Conservation (phyloP, 106 monocot species). For the Amphibolis antarctica region DNA sequence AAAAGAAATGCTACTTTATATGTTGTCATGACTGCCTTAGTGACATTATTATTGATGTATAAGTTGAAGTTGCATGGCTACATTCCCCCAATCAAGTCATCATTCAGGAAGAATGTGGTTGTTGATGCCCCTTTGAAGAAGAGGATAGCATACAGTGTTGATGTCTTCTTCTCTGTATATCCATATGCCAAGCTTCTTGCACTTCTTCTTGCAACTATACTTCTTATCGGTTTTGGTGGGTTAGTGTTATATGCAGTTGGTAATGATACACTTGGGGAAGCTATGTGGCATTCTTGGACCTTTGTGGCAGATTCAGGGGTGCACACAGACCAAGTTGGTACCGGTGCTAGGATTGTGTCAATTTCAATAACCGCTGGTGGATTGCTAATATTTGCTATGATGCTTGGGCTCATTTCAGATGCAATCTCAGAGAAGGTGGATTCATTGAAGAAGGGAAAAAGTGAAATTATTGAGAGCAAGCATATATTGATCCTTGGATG, state of each 20-base stretch:
- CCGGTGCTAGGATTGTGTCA: slow-evolving; percentile 65
- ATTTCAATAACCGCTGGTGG: slow-evolving; percentile 86
- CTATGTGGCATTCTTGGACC: slow-evolving; percentile 92
- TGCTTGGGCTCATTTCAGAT: slow-evolving; percentile 96
- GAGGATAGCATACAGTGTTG: slow-evolving; percentile 84
- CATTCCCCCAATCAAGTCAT: slow-evolving; percentile 27
- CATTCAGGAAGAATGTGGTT: slow-evolving; percentile 23
- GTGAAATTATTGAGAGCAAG: slow-evolving; percentile 84
- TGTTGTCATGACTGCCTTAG: slow-evolving; percentile 30
- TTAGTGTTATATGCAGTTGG: slow-evolving; percentile 62
- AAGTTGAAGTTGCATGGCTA: slow-evolving; percentile 35
- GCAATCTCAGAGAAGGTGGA: slow-evolving; percentile 97
- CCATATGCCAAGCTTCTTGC: slow-evolving; percentile 94
- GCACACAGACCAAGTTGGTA: slow-evolving; percentile 70
- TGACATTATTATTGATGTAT: slow-evolving; percentile 37
- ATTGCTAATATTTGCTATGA: slow-evolving; percentile 89
- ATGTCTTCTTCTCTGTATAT: slow-evolving; percentile 81
- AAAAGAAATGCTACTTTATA: slow-evolving; percentile 37
- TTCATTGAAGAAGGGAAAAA: slow-evolving; percentile 93
- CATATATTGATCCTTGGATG: slow-evolving; percentile 91
- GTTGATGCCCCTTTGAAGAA: slow-evolving; percentile 79
- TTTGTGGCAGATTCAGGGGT: slow-evolving; percentile 94
- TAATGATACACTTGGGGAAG: slow-evolving; percentile 46
- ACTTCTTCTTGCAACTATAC: slow-evolving; percentile 64
- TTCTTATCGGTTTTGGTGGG: slow-evolving; percentile 78